phyloP scores from a whole-genome alignment of 495 filamentous ascomycete genomes.

The Lasiosphaeriaceae sp. region DNA sequence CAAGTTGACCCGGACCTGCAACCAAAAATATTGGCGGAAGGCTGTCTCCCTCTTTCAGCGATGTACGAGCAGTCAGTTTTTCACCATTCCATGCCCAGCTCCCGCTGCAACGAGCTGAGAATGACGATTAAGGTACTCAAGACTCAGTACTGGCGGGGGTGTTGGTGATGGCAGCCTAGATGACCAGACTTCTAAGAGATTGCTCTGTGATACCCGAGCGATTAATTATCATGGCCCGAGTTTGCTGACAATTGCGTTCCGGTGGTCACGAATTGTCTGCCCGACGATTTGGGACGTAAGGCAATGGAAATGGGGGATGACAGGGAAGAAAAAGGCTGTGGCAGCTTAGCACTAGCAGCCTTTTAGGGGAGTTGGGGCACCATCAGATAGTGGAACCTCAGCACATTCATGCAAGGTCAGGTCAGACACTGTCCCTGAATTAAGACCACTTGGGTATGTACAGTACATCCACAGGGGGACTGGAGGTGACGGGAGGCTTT shows the following conservation, averaged over 20 bases:
- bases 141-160: background rate
- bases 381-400: background rate
- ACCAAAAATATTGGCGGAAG: background rate
- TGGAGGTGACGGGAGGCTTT: background rate
- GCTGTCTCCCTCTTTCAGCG: constrained; percentile 1
- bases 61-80: background rate
- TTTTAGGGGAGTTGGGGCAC: background rate
- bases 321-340: background rate
- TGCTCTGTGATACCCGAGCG: constrained; percentile 1
- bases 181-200: background rate
- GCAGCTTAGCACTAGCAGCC: constrained; percentile 1
- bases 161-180: background rate
- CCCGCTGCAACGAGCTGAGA: background rate
- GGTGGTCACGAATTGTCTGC: constrained; percentile 7
- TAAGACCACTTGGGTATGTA: background rate
- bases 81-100: constrained; percentile 4
- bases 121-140: background rate
- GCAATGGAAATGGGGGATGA: background rate
- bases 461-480: background rate
- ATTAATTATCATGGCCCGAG: constrained; percentile 1
- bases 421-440: background rate
- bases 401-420: background rate
- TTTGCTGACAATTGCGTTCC: background rate
- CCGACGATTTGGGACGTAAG: background rate
- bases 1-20: background rate